These are phyloP conservation scores for Chaetomiaceae sp. DNA, from an alignment of 2,329 filamentous ascomycete genomes.

Conservation along the genomic window DNA sequence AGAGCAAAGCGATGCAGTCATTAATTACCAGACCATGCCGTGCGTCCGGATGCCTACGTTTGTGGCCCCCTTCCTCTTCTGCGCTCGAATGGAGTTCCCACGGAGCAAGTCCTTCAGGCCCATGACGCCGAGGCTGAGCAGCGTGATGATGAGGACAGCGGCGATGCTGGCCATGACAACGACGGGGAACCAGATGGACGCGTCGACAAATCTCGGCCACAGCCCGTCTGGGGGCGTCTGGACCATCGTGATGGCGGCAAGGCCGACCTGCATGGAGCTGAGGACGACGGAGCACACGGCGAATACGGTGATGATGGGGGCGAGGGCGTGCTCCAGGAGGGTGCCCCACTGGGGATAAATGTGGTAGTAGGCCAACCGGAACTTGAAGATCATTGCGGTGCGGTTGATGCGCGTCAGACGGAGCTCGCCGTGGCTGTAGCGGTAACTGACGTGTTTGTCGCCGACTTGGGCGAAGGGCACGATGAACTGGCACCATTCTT, in stretches of 20 bases:
- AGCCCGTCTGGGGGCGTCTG: neutral
- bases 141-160: neutral
- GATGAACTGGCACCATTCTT: conserved; percentile 32
- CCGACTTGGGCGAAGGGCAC: conserved; percentile 23
- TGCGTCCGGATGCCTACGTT: too few species aligned
- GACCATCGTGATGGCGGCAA: neutral
- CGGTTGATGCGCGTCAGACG: conserved; percentile 34
- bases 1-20: too few species aligned
- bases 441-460: conserved; percentile 28
- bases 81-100: too few species aligned
- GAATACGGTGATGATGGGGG: conserved; percentile 27
- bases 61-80: too few species aligned
- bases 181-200: neutral
- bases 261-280: conserved; percentile 28
- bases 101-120: too few species aligned
- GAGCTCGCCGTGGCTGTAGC: conserved; percentile 38
- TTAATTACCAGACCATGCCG: too few species aligned
- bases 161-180: neutral
- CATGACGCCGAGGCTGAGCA: too few species aligned
- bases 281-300: conserved; percentile 27
- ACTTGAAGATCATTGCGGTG: conserved; percentile 17
- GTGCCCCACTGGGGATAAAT: conserved; percentile 26
- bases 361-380: conserved; percentile 27
- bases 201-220: neutral
- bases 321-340: conserved; percentile 21